Evolutionary conservation across 148 eudicot species (phyloP), one percentile per base, ranked within the genome.

Genomic region (Oxyria digyna): DNA sequence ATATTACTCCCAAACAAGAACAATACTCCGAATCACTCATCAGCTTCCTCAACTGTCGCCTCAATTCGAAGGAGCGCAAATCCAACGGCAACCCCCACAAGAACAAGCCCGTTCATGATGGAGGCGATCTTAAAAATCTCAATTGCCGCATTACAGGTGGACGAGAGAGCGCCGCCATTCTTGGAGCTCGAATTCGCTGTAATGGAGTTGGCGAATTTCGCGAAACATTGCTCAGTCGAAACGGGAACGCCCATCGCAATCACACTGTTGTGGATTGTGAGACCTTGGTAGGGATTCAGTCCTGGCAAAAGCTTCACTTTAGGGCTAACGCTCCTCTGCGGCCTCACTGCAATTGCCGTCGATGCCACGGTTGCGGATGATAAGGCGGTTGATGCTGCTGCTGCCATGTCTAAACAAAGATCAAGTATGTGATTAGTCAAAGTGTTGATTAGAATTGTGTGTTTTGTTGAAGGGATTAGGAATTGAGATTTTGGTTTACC

Each of bases 121-220:
- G 81, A 83, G 7, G 88, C 85, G 62, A 84, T 84, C 78, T 45
- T 79, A 79, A 84, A 84, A 2, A 84, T 84, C 80, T 84, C 88
- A 31, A 18, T 73, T 0, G 83, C 83, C 13, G 81, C 87, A 64
- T 72, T 79, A 17, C 85, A 79, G 6, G 78, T 77, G 18, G 81
- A 54, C 2, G 77, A 52, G 12, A 79, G 65, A 4, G 79, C 76
- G 14, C 88, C 79, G 1, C 82, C 78, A 6, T 82, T 73, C 17
- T 72, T 23, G 10, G 63, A 68, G 54, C 26, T 40, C 59, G 1
- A 33, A 42, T 27, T 65, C 15, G 52, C 42, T 71, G 70, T 69
- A 49, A 84, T 42, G 6, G 83, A 71, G 71, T 72, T 69, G 4
- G 77, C 79, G 2, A 77, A 45, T 8, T 75, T 78, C 4, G 80